phyloP scores from a whole-genome alignment of 2,329 filamentous ascomycete genomes.

The Lasiodiplodia sp. region DNA sequence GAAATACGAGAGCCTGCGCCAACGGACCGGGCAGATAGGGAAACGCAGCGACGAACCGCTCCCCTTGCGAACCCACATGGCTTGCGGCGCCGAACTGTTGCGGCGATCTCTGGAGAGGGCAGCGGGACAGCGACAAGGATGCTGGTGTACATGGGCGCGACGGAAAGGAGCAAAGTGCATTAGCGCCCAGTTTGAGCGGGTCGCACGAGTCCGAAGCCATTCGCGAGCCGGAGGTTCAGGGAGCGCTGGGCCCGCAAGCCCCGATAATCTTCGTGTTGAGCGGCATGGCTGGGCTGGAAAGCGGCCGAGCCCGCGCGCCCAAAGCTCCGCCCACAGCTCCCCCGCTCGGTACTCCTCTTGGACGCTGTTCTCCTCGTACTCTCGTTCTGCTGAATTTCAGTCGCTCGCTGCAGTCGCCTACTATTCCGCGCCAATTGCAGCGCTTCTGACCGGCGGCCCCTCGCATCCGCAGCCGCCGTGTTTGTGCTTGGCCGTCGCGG shows the following conservation, averaged over 20 bases:
- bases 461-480: background rate
- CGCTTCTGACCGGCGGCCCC: background rate
- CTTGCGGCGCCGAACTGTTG: background rate
- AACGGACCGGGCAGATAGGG: constrained; percentile 1
- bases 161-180: constrained; percentile 17
- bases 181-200: constrained; percentile 15
- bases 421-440: constrained; percentile 8
- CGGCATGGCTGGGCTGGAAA: constrained; percentile 2
- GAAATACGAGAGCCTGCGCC: background rate
- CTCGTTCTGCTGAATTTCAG: constrained; percentile 1
- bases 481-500: constrained; percentile 5
- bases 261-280: constrained; percentile 16
- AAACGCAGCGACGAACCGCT: background rate
- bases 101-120: background rate
- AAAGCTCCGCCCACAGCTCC: background rate
- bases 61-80: constrained; percentile 20
- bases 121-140: constrained; percentile 13
- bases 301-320: too few relatives aligned
- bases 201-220: constrained; percentile 1
- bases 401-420: constrained; percentile 15
- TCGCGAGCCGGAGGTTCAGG: constrained; percentile 14
- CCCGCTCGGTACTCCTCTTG: constrained; percentile 1
- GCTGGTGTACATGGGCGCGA: background rate
- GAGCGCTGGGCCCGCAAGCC: background rate
- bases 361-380: background rate